Conservation (phyloP, 345 rosid genomes). For the Raphanus raphanistrum region DNA sequence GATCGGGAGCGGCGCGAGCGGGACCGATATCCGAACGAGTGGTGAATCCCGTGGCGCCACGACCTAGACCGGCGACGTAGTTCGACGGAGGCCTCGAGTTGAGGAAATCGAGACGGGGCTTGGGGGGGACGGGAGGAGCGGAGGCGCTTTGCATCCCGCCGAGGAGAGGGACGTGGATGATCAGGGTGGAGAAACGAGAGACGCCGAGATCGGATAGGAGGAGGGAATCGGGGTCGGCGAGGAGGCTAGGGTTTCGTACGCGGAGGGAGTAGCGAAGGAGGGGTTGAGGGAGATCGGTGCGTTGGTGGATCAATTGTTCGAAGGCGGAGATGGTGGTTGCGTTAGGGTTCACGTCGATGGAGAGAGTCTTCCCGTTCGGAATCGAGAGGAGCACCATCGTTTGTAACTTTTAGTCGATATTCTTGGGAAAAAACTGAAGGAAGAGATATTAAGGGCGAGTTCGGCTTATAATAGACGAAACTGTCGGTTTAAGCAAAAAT, state of each 20-base stretch:
- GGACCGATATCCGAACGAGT: constrained; percentile 98
- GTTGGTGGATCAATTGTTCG: constrained; percentile 46
- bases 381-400: constrained; percentile 61
- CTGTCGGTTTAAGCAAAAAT: background rate
- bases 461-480: background rate
- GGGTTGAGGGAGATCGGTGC: constrained; percentile 47
- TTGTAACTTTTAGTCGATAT: background rate
- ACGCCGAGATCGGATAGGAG: constrained; percentile 57
- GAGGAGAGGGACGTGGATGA: constrained; percentile 75
- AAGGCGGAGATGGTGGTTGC: constrained; percentile 56
- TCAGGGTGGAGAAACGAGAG: constrained; percentile 48
- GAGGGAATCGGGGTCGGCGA: constrained; percentile 25
- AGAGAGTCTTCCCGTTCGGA: constrained; percentile 52
- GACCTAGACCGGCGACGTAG: constrained; percentile 94
- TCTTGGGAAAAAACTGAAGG: background rate
- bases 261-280: constrained; percentile 44
- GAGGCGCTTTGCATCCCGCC: constrained; percentile 50
- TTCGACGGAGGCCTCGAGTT: constrained; percentile 81
- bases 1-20: constrained; percentile 90
- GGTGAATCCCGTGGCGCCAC: constrained; percentile 96
- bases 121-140: constrained; percentile 43
- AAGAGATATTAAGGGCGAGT: background rate
- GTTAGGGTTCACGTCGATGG: constrained; percentile 51
- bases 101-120: constrained; percentile 83
- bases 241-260: constrained; percentile 25